Conservation (phyloP, 2,329 filamentous ascomycete species). For the Aureobasidium sp. region DNA sequence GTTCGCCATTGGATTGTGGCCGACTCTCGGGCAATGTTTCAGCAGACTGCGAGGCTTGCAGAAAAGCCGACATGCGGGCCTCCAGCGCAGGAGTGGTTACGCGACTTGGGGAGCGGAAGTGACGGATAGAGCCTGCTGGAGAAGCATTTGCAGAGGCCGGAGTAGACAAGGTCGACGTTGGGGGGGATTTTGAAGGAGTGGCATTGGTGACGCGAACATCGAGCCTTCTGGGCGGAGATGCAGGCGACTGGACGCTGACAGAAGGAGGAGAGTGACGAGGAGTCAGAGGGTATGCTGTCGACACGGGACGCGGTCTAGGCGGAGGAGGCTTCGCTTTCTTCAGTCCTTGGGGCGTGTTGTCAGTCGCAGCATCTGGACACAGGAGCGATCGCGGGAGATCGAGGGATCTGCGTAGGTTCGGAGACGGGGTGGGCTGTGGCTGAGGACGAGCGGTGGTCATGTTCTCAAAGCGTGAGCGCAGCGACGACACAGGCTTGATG, state of each 20-base stretch:
- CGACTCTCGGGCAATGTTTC: neutral
- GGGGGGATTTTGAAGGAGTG: slow-evolving; percentile 15
- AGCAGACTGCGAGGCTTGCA: slow-evolving; percentile 23
- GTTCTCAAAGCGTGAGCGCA: slow-evolving; percentile 75
- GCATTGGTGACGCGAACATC: slow-evolving; percentile 7
- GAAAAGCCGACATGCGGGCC: slow-evolving; percentile 30
- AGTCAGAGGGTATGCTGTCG: slow-evolving; percentile 41
- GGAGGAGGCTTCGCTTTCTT: slow-evolving; percentile 29
- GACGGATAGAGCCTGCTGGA: slow-evolving; percentile 19
- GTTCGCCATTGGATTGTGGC: neutral
- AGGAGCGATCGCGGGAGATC: slow-evolving; percentile 33
- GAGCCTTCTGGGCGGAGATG: slow-evolving; percentile 54
- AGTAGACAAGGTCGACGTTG: slow-evolving; percentile 18
- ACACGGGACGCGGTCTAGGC: slow-evolving; percentile 38
- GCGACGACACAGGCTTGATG: slow-evolving; percentile 74
- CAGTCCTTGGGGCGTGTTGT: slow-evolving; percentile 27
- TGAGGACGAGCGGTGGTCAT: slow-evolving; percentile 39
- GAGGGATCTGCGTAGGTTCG: slow-evolving; percentile 28
- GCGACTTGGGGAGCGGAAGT: slow-evolving; percentile 35
- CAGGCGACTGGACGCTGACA: slow-evolving; percentile 62
- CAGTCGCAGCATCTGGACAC: neutral
- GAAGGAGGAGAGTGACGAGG: slow-evolving; percentile 53
- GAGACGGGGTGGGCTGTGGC: neutral
- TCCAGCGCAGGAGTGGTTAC: slow-evolving; percentile 37
- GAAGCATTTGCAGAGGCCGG: slow-evolving; percentile 23